phyloP scores from a whole-genome alignment of 2,329 filamentous ascomycete genomes.

The Aspergillus vadensis region DNA sequence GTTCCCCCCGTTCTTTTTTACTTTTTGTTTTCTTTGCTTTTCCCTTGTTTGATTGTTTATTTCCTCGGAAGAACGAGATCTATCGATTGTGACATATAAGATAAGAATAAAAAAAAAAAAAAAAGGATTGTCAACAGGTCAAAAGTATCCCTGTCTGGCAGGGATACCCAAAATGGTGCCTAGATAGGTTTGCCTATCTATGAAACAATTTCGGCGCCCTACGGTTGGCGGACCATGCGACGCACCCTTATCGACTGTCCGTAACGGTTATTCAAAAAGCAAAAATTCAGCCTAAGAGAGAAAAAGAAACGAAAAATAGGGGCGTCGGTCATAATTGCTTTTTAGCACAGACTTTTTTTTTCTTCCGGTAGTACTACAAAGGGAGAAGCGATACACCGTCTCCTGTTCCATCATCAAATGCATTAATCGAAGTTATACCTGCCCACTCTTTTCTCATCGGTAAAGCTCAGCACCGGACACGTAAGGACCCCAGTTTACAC shows the following conservation, averaged over 20 bases:
- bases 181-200: not conserved
- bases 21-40: too few species aligned
- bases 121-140: not conserved
- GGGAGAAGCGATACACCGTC: not conserved
- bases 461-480: not conserved
- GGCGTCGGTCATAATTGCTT: not conserved
- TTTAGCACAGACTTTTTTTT: not conserved
- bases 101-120: not conserved
- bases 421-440: not conserved
- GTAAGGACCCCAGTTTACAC: not conserved
- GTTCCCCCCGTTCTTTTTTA: not conserved
- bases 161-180: not conserved
- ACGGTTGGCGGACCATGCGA: not conserved
- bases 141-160: not conserved
- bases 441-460: not conserved
- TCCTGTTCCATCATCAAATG: not conserved
- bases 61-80: not conserved
- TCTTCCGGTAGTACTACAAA: not conserved
- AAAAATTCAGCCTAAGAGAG: not conserved
- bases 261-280: not conserved
- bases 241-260: not conserved
- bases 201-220: not conserved
- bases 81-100: not conserved
- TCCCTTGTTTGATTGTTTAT: not conserved
- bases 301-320: not conserved